These are phyloP conservation scores for Aureobasidium sp. DNA, from an alignment of 2,329 filamentous ascomycete genomes.

Conservation along the genomic window DNA sequence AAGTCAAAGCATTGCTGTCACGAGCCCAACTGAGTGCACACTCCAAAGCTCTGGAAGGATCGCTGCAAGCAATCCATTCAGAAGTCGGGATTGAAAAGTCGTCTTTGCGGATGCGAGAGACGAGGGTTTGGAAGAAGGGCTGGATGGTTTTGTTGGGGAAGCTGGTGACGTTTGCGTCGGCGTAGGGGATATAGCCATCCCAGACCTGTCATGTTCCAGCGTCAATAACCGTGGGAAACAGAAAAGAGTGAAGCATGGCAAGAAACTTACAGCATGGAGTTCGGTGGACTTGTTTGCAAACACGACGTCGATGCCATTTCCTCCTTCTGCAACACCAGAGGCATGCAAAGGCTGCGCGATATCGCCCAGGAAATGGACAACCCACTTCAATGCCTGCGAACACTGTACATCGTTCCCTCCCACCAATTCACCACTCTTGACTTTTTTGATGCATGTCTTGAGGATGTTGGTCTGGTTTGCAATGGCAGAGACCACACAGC, in stretches of 20 bases:
- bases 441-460: conserved; percentile 27
- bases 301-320: conserved; percentile 31
- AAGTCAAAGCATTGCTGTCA: conserved; percentile 33
- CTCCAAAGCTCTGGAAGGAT: conserved; percentile 25
- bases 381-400: conserved; percentile 35
- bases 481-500: conserved; percentile 36
- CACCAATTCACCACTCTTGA: conserved; percentile 20
- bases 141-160: conserved; percentile 31
- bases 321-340: conserved; percentile 30
- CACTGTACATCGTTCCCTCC: conserved; percentile 29
- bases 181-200: conserved; percentile 33
- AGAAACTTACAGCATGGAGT: conserved; percentile 28
- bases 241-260: neutral
- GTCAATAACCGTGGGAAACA: neutral
- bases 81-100: conserved; percentile 29
- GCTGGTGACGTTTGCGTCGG: conserved; percentile 26
- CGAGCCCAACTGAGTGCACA: conserved; percentile 32
- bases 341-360: conserved; percentile 36
- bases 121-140: conserved; percentile 30
- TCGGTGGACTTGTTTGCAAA: conserved; percentile 28
- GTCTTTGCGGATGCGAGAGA: conserved; percentile 29
- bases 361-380: conserved; percentile 35
- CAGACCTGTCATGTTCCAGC: conserved; percentile 26
- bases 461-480: conserved; percentile 35
- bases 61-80: conserved; percentile 30